Evolutionary conservation across 192 early-diverging fungal species (phyloP).

Genomic region (Phycomyces nitens): DNA sequence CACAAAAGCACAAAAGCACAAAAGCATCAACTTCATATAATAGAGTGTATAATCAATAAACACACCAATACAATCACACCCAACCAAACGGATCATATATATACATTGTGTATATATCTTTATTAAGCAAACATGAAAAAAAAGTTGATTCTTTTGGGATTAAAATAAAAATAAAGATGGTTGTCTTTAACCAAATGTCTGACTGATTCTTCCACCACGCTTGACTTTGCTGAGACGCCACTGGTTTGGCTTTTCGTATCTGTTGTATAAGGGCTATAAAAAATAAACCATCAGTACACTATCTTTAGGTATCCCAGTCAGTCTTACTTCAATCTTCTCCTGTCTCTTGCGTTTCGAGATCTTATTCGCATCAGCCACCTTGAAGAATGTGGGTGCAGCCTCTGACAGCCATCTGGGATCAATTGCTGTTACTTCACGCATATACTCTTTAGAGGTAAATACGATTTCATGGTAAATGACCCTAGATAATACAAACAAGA

Average conservation of each 20-base stretch:
- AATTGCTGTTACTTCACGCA: slow-evolving; percentile 84
- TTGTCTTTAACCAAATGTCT: slow-evolving; percentile 67
- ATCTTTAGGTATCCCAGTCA: not conserved
- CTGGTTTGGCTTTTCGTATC: slow-evolving; percentile 93
- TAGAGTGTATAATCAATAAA: no score
- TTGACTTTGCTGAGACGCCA: slow-evolving; percentile 88
- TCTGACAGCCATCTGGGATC: slow-evolving; percentile 93
- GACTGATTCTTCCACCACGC: slow-evolving; percentile 65
- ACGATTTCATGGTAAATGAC: slow-evolving; percentile 93
- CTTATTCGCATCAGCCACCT: slow-evolving; percentile 90
- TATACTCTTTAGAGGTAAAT: slow-evolving; percentile 89
- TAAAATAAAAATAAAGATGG: not conserved
- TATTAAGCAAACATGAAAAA: not conserved
- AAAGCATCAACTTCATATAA: no score
- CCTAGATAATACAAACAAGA: slow-evolving; percentile 34
- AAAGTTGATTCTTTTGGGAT: not conserved
- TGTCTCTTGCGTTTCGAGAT: slow-evolving; percentile 90
- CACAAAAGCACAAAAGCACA: no score
- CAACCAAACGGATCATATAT: no score
- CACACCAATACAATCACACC: no score
- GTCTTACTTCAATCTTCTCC: slow-evolving; percentile 72
- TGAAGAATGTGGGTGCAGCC: slow-evolving; percentile 98
- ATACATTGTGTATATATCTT: no score
- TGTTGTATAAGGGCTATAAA: slow-evolving; percentile 82
- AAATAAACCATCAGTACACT: slow-evolving; percentile 1